A percentile compares a stretch with the other conserved stretches of the same genome.
phyloP scores from a whole-genome alignment of 176 grass and related monocot genomes.

The Rhynchospora tenuis region DNA sequence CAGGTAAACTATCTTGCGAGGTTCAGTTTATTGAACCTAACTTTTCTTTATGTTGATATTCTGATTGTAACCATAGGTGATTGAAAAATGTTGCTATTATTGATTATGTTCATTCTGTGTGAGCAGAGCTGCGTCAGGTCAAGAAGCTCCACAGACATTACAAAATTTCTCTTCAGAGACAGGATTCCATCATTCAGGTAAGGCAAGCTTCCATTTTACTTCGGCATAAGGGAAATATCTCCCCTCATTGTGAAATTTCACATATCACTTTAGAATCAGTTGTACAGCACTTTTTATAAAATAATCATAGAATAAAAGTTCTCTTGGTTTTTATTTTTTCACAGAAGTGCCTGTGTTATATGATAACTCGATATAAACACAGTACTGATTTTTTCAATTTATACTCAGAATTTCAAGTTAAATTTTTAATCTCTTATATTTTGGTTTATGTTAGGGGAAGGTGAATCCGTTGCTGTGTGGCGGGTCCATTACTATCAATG shows the following conservation, averaged over 20 bases:
- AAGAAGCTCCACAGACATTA: slow-evolving; percentile 58
- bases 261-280: slow-evolving; percentile 3
- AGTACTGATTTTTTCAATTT: not conserved
- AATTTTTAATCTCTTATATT: not conserved
- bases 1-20: slow-evolving; percentile 38
- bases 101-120: slow-evolving; percentile 10
- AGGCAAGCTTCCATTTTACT: slow-evolving; percentile 24
- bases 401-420: not conserved
- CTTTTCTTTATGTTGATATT: slow-evolving; percentile 11
- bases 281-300: not conserved
- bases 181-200: slow-evolving; percentile 73
- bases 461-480: slow-evolving; percentile 51
- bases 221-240: slow-evolving; percentile 2
- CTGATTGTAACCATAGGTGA: slow-evolving; percentile 4
- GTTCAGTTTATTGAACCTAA: not conserved
- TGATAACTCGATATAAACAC: not conserved
- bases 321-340: not conserved
- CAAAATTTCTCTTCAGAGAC: slow-evolving; percentile 63
- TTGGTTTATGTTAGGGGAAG: slow-evolving; percentile 45
- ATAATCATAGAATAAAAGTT: not conserved
- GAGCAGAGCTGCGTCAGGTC: slow-evolving; percentile 70
- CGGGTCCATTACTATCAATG: slow-evolving; percentile 90
- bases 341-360: not conserved
- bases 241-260: slow-evolving; percentile 9
- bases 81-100: not conserved